Evolutionary conservation across 2,329 filamentous ascomycete genomes (phyloP).

Genomic region (Epichloe amarillans): DNA sequence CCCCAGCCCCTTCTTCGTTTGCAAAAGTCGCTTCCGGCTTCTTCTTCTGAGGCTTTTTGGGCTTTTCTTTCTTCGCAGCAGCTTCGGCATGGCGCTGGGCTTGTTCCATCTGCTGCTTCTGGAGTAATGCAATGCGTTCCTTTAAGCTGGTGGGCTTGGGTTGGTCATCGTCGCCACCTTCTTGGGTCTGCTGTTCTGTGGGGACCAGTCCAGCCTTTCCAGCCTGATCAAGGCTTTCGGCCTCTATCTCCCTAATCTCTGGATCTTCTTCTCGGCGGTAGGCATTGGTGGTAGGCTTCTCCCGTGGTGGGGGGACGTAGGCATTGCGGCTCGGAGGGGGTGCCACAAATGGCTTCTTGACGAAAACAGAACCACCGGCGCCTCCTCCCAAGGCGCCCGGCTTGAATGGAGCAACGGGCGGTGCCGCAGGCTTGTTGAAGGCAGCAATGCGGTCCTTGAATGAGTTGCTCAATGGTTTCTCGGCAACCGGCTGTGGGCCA

Average conservation of each 20-base stretch:
- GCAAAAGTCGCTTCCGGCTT: constrained; percentile 32
- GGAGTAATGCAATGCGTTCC: constrained; percentile 84
- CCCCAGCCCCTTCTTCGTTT: constrained; percentile 15
- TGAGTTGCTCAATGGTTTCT: constrained; percentile 63
- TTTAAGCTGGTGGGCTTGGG: constrained; percentile 90
- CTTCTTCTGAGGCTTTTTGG: constrained; percentile 63
- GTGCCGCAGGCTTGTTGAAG: constrained; percentile 81
- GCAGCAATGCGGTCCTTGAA: constrained; percentile 95
- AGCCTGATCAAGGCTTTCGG: constrained; percentile 51
- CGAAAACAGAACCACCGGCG: constrained; percentile 48
- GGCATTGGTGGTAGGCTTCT: constrained; percentile 57
- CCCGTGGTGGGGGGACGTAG: constrained; percentile 66
- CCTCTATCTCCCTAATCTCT: constrained; percentile 50
- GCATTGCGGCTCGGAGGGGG: constrained; percentile 92
- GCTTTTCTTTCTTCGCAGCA: constrained; percentile 72
- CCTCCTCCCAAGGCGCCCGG: constrained; percentile 49
- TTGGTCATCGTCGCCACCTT: constrained; percentile 55
- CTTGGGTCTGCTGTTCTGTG: constrained; percentile 24
- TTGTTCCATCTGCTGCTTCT: constrained; percentile 87
- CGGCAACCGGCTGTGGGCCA: constrained; percentile 50
- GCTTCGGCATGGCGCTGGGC: constrained; percentile 70
- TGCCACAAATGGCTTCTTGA: constrained; percentile 95
- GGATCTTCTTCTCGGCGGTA: constrained; percentile 86
- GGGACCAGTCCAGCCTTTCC: constrained; percentile 52
- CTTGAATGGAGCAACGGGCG: constrained; percentile 83